Evolutionary conservation across 495 filamentous ascomycete species (phyloP).

Genomic region (Extremus antarcticus): DNA sequence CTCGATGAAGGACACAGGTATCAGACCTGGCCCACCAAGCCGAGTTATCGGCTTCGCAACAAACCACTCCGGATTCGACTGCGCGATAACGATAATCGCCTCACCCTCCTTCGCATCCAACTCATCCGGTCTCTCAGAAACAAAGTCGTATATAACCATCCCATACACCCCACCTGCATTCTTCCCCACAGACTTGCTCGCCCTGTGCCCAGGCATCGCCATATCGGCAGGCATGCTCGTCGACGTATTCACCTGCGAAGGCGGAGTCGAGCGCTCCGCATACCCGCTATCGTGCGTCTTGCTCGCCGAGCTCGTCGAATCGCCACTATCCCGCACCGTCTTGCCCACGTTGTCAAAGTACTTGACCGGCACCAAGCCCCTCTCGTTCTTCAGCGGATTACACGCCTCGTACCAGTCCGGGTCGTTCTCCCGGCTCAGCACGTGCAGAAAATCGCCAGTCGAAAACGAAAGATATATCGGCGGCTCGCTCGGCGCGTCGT

Average conservation of each 20-base stretch:
- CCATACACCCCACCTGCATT: conserved; percentile 76
- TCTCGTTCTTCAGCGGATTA: conserved; percentile 82
- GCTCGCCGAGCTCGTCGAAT: conserved; percentile 56
- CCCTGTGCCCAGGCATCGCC: conserved; percentile 31
- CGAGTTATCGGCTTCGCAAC: conserved; percentile 96
- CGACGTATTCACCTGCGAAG: conserved; percentile 8
- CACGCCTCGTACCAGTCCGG: conserved; percentile 96
- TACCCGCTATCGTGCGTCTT: conserved; percentile 71
- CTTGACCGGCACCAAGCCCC: conserved; percentile 82
- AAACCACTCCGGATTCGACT: conserved; percentile 99
- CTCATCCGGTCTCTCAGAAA: conserved; percentile 89
- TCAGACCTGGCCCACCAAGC: conserved; percentile 85
- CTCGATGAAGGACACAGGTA: conserved; percentile 95
- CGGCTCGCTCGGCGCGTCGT: conserved; percentile 43
- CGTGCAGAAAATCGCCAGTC: conserved; percentile 96
- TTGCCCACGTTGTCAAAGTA: conserved; percentile 89
- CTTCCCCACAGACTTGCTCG: conserved; percentile 49
- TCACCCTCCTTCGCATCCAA: conserved; percentile 90
- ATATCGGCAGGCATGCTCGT: conserved; percentile 13
- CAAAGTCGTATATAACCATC: conserved; percentile 93
- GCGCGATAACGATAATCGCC: conserved; percentile 94
- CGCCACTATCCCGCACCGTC: conserved; percentile 75
- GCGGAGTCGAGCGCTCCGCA: conserved; percentile 45
- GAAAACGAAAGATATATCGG: conserved; percentile 77
- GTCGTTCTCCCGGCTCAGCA: conserved; percentile 93